phyloP scores from a whole-genome alignment of 495 filamentous ascomycete genomes.

The Penicillium coffeae region DNA sequence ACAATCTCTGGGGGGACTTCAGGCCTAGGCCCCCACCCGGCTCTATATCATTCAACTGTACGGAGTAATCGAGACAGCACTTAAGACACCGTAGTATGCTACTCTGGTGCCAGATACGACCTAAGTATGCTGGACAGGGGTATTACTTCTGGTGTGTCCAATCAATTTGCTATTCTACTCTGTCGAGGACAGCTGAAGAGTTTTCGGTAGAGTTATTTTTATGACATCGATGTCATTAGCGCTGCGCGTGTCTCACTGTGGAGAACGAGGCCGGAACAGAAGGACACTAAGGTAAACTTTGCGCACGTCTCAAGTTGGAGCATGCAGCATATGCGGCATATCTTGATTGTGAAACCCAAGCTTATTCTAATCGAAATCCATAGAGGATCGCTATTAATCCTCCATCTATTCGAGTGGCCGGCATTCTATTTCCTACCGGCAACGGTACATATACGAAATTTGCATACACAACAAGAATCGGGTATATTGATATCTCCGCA shows the following conservation, averaged over 20 bases:
- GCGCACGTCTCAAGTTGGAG: background rate
- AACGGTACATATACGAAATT: no score
- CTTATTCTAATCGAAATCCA: no score
- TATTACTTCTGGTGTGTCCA: slow-evolving; percentile 3
- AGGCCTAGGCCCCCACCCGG: no score
- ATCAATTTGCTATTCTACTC: slow-evolving; percentile 1
- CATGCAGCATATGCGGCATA: background rate
- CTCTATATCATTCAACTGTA: slow-evolving; percentile 1
- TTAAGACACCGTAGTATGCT: background rate
- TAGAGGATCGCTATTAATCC: background rate
- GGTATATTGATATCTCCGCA: background rate
- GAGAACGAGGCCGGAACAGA: background rate
- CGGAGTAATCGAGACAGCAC: slow-evolving; percentile 2
- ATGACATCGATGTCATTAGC: slow-evolving; percentile 9
- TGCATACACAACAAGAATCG: no score
- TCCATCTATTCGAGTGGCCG: background rate
- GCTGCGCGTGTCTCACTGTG: slow-evolving; percentile 19
- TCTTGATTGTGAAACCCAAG: no score
- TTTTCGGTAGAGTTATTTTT: slow-evolving; percentile 22
- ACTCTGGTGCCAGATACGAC: background rate
- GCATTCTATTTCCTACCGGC: no score
- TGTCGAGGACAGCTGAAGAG: background rate
- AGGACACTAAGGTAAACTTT: background rate
- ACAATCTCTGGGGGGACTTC: background rate
- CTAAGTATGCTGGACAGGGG: background rate